A percentile compares a stretch with the other conserved stretches of the same genome.
Evolutionary conservation across 208 protist species (phyloP).

Genomic region (Acanthamoeba divionensis): DNA sequence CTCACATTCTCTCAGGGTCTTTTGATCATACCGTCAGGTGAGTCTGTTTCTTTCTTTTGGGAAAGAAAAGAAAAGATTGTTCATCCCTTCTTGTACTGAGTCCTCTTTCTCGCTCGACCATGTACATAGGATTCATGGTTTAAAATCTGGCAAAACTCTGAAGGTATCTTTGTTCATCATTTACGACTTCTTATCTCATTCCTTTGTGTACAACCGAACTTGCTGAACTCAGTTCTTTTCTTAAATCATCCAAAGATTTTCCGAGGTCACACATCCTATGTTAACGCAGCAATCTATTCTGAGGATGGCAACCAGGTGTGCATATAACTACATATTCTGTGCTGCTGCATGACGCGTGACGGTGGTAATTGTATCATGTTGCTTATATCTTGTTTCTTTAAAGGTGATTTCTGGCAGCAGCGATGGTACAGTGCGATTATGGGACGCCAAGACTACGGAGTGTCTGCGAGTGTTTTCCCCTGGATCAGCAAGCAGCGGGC

Average conservation of each 20-base stretch:
- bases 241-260: too few species aligned
- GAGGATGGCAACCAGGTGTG: constrained; percentile 38
- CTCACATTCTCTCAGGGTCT: constrained; percentile 13
- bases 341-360: too few species aligned
- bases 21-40: constrained; percentile 53
- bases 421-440: constrained; percentile 47
- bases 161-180: too few species aligned
- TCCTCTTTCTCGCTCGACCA: too few species aligned
- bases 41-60: background rate
- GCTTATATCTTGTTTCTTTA: background rate
- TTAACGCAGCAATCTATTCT: constrained; percentile 41
- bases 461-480: constrained; percentile 48
- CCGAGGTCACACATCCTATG: constrained; percentile 54
- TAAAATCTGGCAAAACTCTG: constrained; percentile 58
- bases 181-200: too few species aligned
- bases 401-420: constrained; percentile 54
- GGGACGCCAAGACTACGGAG: constrained; percentile 57
- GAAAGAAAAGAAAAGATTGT: background rate
- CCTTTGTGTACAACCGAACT: too few species aligned
- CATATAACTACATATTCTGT: too few species aligned
- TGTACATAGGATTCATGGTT: constrained; percentile 12
- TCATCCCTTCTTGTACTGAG: too few species aligned
- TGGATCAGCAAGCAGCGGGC: too few species aligned
- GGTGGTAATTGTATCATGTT: too few species aligned
- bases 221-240: too few species aligned